Percentiles rank a stretch among this genome's conserved stretches.
phyloP scores from a whole-genome alignment of 2,329 filamentous ascomycete species.

The Endothia cerciana region DNA sequence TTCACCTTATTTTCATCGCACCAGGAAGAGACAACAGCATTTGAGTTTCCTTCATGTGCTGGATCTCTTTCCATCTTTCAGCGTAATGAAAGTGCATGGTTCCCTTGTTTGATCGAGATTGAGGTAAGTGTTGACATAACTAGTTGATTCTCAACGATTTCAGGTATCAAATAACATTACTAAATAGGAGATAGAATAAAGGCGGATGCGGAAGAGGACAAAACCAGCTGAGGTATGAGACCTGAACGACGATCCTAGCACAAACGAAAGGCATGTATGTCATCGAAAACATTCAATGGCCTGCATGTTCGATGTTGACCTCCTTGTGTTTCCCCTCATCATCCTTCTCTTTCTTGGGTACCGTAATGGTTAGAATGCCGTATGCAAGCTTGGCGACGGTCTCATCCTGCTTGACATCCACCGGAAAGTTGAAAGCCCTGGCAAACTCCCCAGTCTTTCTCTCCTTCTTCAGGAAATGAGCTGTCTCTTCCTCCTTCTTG shows the following conservation, averaged over 20 bases:
- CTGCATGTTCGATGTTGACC: constrained; percentile 14
- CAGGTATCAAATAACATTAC: neutral
- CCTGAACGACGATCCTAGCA: neutral
- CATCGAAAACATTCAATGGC: neutral
- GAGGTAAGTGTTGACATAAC: too few species aligned
- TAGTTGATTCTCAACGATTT: too few species aligned
- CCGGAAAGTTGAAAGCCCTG: constrained; percentile 5
- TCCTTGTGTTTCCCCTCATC: constrained; percentile 6
- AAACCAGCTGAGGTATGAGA: neutral
- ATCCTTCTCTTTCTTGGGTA: constrained; percentile 14
- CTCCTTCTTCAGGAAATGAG: constrained; percentile 8
- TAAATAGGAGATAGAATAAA: neutral
- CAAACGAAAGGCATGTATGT: too few species aligned
- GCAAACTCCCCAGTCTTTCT: constrained; percentile 14
- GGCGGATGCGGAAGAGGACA: neutral
- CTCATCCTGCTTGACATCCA: constrained; percentile 13
- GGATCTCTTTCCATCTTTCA: too few species aligned
- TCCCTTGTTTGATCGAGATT: too few species aligned
- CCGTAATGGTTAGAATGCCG: constrained; percentile 9
- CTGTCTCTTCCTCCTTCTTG: neutral
- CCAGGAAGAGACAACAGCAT: too few species aligned
- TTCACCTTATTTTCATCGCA: too few species aligned
- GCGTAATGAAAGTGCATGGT: too few species aligned
- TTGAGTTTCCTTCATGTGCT: too few species aligned
- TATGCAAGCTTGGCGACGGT: constrained; percentile 13